phyloP scores from a whole-genome alignment of 2,329 filamentous ascomycete species.

The Aspergillus uvarum region DNA sequence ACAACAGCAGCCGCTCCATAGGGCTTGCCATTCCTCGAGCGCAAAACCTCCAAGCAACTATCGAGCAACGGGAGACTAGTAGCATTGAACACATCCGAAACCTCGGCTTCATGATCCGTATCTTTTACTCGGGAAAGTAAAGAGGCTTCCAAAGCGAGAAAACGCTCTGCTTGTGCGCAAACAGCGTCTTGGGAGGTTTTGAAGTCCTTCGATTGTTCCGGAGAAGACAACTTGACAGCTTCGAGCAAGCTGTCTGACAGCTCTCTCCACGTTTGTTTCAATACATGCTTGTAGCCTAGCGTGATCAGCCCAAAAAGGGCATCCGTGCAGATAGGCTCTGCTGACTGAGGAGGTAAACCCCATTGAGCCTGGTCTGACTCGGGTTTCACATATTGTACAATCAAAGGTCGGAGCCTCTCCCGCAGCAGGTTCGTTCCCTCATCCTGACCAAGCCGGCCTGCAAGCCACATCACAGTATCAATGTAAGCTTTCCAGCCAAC shows the following conservation, averaged over 20 bases:
- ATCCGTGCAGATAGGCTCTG: conserved; percentile 39
- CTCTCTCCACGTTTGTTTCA: conserved; percentile 61
- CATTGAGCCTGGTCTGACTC: conserved; percentile 49
- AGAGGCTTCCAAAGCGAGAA: conserved; percentile 58
- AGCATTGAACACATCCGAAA: conserved; percentile 38
- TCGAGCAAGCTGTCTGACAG: conserved; percentile 63
- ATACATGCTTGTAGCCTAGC: conserved; percentile 47
- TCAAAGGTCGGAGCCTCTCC: conserved; percentile 52
- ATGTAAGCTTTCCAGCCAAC: conserved; percentile 77
- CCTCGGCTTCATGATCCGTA: conserved; percentile 23
- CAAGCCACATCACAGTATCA: conserved; percentile 58
- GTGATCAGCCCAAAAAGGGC: conserved; percentile 41
- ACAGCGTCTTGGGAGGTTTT: conserved; percentile 69
- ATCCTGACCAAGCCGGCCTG: conserved; percentile 49
- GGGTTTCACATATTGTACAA: conserved; percentile 55
- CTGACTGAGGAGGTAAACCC: conserved; percentile 48
- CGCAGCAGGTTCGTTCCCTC: conserved; percentile 48
- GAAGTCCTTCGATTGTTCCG: conserved; percentile 78
- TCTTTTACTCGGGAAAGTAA: conserved; percentile 32
- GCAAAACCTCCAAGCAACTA: conserved; percentile 52
- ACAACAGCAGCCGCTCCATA: conserved; percentile 63
- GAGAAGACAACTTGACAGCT: conserved; percentile 70
- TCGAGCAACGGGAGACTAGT: conserved; percentile 43
- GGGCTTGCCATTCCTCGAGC: conserved; percentile 61
- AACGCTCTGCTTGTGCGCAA: conserved; percentile 64